A percentile compares a stretch with the other conserved stretches of the same genome.
Conservation (phyloP, 1,284 basidiomycete genomes). For the Naganishia albida region DNA sequence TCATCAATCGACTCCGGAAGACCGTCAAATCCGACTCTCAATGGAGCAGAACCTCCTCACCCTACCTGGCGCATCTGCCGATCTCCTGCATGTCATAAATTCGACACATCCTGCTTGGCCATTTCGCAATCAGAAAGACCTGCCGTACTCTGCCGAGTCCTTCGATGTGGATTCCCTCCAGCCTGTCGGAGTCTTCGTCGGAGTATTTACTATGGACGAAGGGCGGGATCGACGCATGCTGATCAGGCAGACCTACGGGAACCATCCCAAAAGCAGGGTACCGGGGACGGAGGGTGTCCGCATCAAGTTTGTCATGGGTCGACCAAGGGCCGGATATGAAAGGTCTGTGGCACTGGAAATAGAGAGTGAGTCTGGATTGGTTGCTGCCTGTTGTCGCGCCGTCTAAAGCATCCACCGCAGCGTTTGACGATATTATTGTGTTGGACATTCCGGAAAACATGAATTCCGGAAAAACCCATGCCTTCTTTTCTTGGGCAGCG, state of each 20-base stretch:
- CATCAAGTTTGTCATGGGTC: constrained; percentile 87
- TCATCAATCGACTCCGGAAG: constrained; percentile 16
- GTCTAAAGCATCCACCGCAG: constrained; percentile 53
- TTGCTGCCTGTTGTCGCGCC: neutral
- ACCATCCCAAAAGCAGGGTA: constrained; percentile 73
- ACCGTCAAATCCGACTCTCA: constrained; percentile 3
- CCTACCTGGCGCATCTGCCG: constrained; percentile 20
- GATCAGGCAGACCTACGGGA: constrained; percentile 86
- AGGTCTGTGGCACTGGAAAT: constrained; percentile 81
- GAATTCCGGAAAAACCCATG: constrained; percentile 57
- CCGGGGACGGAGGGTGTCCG: constrained; percentile 80
- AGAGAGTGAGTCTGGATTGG: constrained; percentile 67
- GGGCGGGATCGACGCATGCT: constrained; percentile 82
- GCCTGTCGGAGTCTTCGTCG: constrained; percentile 85
- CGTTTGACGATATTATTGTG: constrained; percentile 63
- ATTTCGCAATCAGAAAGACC: constrained; percentile 36
- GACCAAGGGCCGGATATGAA: constrained; percentile 77
- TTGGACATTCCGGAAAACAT: constrained; percentile 58
- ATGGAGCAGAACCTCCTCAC: constrained; percentile 25
- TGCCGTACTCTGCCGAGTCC: constrained; percentile 38
- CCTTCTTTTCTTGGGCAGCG: constrained; percentile 64
- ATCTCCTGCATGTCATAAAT: constrained; percentile 40
- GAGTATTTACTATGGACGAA: constrained; percentile 88
- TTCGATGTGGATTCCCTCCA: constrained; percentile 66
- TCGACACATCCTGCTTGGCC: constrained; percentile 52